These are phyloP conservation scores for Mycena sanguinolenta DNA, from an alignment of 768 basidiomycete species.

Conservation along the genomic window DNA sequence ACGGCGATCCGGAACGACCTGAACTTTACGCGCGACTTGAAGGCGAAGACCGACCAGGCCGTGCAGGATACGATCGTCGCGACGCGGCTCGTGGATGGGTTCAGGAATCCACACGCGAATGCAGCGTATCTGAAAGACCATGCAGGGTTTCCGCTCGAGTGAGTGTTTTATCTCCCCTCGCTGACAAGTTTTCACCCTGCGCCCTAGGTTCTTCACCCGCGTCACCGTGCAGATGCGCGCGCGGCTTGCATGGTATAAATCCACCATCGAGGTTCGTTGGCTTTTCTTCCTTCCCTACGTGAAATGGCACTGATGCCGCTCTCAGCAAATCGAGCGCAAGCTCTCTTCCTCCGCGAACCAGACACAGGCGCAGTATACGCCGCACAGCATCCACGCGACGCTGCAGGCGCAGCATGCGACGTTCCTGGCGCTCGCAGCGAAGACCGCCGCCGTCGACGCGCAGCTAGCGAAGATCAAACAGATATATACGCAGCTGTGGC, in stretches of 20 bases:
- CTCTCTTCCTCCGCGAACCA: slow-evolving; percentile 75
- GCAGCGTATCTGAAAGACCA: slow-evolving; percentile 81
- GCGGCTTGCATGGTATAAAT: slow-evolving; percentile 82
- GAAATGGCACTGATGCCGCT: slow-evolving; percentile 13
- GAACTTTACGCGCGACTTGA: slow-evolving; percentile 76
- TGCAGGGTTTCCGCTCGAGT: slow-evolving; percentile 88
- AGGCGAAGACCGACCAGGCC: slow-evolving; percentile 80
- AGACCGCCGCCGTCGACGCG: slow-evolving; percentile 78
- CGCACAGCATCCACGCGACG: slow-evolving; percentile 82
- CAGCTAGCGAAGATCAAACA: slow-evolving; percentile 84
- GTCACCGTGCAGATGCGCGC: slow-evolving; percentile 81
- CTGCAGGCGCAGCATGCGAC: slow-evolving; percentile 85
- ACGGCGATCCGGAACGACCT: slow-evolving; percentile 77
- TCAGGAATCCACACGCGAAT: slow-evolving; percentile 80
- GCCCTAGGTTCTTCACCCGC: slow-evolving; percentile 75
- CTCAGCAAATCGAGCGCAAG: slow-evolving; percentile 87
- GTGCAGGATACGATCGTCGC: slow-evolving; percentile 86
- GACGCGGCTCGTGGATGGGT: slow-evolving; percentile 83
- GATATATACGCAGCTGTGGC: slow-evolving; percentile 84
- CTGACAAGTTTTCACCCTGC: background rate
- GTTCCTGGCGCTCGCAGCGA: slow-evolving; percentile 82
- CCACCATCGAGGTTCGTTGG: slow-evolving; percentile 77
- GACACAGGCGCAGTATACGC: slow-evolving; percentile 68
- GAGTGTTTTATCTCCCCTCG: slow-evolving; percentile 41
- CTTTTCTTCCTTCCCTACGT: background rate